Base-by-base conservation (phyloP, 202 grass and related monocot genomes). In the Musa balbisiana region DNA sequence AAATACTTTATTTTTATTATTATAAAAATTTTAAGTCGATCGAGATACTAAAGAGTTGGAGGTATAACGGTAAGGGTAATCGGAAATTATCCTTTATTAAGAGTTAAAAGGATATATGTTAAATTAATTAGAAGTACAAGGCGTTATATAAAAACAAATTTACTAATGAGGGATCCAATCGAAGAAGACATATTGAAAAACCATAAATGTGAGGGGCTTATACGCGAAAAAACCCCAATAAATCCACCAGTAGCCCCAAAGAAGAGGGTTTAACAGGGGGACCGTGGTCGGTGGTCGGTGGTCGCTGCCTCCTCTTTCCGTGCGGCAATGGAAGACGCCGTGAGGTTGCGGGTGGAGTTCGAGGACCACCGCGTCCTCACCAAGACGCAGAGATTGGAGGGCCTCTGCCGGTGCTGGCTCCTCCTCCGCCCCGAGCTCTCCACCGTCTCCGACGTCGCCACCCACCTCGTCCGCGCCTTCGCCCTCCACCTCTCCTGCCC, bases 361-460 rank as follows among this genome's bases (percentile, higher is more conserved):
- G 78, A 84, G 1, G 84, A 78, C 29, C 49, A 63, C 55, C 49
- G 79, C 64, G 75, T 93, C 58, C 94, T 97, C 51, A 88, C 86
- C 14, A 74, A 77, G 80, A 56, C 73, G 16, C 88, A 91, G 55
- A 75, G 84, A 59, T 67, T 78, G 51, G 83, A 82, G 1, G 89
- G 87, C 51, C 82, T 97, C 25, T 73, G 74, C n/a, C 86, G 90
- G 33, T 91, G 90, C 84, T 97, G 94, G 90, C 71, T 97, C 50
- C 83, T 86, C 74, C 83, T 97, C 12, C 83, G 76, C 24, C 74
- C 86, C n/a, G 88, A 93, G 20, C 72, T 93, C 56, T 26, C 73
- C 54, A 97, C 83, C 55, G 67, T 97, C 55, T 83, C 81, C 52
- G 88, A 93, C 66, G 79, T 97, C 71, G 83, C 83, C 51, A 51